Percentiles rank a stretch among this genome's conserved stretches.
These are phyloP conservation scores for Jaltomata sinuosa DNA, from an alignment of 257 asterid species.

Conservation along the genomic window DNA sequence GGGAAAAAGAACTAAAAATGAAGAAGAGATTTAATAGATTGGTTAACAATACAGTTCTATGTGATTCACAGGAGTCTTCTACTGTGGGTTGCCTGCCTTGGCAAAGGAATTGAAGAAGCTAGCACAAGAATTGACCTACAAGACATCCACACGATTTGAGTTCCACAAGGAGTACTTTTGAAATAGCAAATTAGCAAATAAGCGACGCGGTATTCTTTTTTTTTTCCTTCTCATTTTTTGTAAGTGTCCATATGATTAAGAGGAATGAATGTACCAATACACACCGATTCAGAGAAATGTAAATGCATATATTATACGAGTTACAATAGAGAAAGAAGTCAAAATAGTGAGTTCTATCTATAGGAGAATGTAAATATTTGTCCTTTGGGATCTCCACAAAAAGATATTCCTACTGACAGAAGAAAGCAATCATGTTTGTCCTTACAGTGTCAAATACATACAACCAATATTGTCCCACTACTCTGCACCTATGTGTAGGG, in stretches of 20 bases:
- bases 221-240: slow-evolving; percentile 17
- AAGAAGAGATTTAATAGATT: neutral
- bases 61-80: slow-evolving; percentile 57
- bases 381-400: neutral
- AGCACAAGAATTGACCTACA: slow-evolving; percentile 57
- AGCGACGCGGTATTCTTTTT: neutral
- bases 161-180: slow-evolving; percentile 76
- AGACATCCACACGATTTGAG: slow-evolving; percentile 73
- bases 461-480: neutral
- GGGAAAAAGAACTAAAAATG: neutral
- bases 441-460: neutral
- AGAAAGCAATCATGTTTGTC: neutral
- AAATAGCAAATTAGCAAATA: slow-evolving; percentile 10
- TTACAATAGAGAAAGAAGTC: slow-evolving; percentile 14
- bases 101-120: slow-evolving; percentile 71
- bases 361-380: neutral
- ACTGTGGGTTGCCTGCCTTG: slow-evolving; percentile 69
- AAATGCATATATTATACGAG: slow-evolving; percentile 19
- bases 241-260: slow-evolving; percentile 13
- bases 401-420: neutral
- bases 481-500: neutral
- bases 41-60: neutral
- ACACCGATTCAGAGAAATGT: slow-evolving; percentile 17
- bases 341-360: slow-evolving; percentile 1
- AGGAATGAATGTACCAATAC: slow-evolving; percentile 1